Evolutionary conservation across 768 basidiomycete genomes (phyloP).

Genomic region (Macrolepiota albuminosa): DNA sequence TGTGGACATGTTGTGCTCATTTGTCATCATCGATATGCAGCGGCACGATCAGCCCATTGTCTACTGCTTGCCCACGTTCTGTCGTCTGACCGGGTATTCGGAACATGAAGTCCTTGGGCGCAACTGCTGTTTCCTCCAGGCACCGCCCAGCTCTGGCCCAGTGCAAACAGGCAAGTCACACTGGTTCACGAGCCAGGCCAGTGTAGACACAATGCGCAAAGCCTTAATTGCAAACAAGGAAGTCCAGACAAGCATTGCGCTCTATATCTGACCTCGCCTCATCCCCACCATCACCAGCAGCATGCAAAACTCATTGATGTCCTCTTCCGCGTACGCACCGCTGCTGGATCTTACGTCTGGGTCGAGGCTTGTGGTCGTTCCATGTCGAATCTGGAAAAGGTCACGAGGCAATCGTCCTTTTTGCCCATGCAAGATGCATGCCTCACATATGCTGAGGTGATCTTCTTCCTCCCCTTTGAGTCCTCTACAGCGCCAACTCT

Average conservation of each 20-base stretch:
- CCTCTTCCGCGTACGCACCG: slow-evolving; percentile 78
- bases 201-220: slow-evolving; percentile 59
- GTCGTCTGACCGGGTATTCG: slow-evolving; percentile 66
- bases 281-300: slow-evolving; percentile 13
- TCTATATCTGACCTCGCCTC: slow-evolving; percentile 21
- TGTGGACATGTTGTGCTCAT: slow-evolving; percentile 87
- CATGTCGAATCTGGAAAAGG: slow-evolving; percentile 93
- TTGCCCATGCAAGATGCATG: slow-evolving; percentile 70
- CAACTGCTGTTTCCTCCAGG: slow-evolving; percentile 90
- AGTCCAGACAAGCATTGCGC: slow-evolving; percentile 77
- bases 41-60: slow-evolving; percentile 83
- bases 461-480: slow-evolving; percentile 32
- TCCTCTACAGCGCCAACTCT: not conserved
- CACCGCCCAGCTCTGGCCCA: slow-evolving; percentile 46
- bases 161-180: slow-evolving; percentile 34
- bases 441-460: slow-evolving; percentile 57
- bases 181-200: slow-evolving; percentile 59
- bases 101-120: slow-evolving; percentile 78
- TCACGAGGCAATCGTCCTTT: slow-evolving; percentile 90
- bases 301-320: slow-evolving; percentile 64
- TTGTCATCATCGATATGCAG: slow-evolving; percentile 83
- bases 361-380: slow-evolving; percentile 85
- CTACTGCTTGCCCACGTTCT: slow-evolving; percentile 86
- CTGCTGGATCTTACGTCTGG: slow-evolving; percentile 72
- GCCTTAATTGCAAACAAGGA: slow-evolving; percentile 73